Conservation (phyloP, 495 filamentous ascomycete genomes). For the Zalerion maritima region DNA sequence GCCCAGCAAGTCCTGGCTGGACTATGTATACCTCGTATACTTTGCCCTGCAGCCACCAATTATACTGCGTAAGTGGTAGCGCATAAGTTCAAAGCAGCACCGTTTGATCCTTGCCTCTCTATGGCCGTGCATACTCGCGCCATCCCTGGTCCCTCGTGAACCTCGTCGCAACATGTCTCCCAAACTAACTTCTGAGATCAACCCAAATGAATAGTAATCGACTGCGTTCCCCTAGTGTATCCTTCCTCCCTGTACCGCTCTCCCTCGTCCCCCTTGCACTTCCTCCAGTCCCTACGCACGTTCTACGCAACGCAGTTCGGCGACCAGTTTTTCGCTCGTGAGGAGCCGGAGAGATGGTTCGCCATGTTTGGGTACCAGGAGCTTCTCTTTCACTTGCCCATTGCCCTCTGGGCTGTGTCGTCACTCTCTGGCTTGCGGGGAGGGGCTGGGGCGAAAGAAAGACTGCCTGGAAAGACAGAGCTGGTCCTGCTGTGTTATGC, state of each 20-base stretch:
- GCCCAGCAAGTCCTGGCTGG: conserved; percentile 19
- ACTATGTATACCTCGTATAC: conserved; percentile 52
- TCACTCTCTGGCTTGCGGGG: conserved; percentile 11
- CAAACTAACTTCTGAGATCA: background rate
- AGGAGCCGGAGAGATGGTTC: conserved; percentile 46
- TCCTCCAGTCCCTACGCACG: conserved; percentile 35
- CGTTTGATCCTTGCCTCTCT: too few species aligned
- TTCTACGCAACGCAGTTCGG: conserved; percentile 56
- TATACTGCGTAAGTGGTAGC: conserved; percentile 43
- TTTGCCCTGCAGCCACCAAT: conserved; percentile 54
- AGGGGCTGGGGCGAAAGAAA: conserved; percentile 16
- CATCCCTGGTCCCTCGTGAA: conserved; percentile 3
- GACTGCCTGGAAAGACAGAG: conserved; percentile 43
- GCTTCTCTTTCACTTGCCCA: conserved; percentile 49
- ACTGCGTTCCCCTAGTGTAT: conserved; percentile 51
- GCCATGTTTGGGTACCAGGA: conserved; percentile 53
- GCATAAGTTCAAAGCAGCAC: conserved; percentile 3
- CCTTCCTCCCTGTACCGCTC: conserved; percentile 38
- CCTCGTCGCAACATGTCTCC: background rate
- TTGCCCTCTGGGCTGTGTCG: conserved; percentile 44
- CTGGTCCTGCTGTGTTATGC: conserved; percentile 56
- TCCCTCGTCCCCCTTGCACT: conserved; percentile 21
- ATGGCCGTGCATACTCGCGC: too few species aligned
- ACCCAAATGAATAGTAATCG: conserved; percentile 34
- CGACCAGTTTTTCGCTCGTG: conserved; percentile 63